A percentile compares a stretch with the other conserved stretches of the same genome.
These are phyloP conservation scores for Phalaenopsis aphrodite DNA, from an alignment of 106 monocot genomes.

Conservation along the genomic window DNA sequence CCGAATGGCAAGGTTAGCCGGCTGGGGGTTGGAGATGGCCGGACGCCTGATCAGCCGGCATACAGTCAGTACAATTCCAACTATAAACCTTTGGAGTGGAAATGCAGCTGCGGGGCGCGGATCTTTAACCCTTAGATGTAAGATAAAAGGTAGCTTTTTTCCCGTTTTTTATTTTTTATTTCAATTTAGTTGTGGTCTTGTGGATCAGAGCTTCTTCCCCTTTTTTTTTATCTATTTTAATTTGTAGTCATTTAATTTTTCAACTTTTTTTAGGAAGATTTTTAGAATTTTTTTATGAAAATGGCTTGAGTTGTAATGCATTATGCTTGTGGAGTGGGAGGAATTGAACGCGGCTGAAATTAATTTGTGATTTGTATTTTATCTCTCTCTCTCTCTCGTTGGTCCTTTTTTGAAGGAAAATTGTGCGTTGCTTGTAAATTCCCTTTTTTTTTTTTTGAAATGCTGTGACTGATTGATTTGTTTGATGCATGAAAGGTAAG, in stretches of 20 bases:
- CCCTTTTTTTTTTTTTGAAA: no score
- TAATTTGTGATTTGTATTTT: no score
- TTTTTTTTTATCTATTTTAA: no score
- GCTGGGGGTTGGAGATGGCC: not conserved
- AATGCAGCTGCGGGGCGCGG: constrained; percentile 60
- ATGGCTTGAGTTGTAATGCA: not conserved
- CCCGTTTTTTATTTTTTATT: not conserved
- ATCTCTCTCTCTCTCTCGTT: no score
- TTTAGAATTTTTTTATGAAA: not conserved
- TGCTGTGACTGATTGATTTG: no score
- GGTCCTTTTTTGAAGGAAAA: no score
- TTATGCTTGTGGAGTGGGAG: no score
- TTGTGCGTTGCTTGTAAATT: no score
- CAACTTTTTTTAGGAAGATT: not conserved
- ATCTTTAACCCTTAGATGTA: constrained; percentile 54
- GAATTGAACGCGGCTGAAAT: no score
- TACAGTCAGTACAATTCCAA: constrained; percentile 45
- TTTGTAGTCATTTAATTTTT: not conserved
- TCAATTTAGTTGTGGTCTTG: no score
- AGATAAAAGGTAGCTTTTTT: not conserved
- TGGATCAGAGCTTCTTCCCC: no score
- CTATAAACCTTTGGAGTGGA: constrained; percentile 94
- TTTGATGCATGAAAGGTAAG: no score
- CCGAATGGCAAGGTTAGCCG: not conserved
- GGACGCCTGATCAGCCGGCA: constrained; percentile 5